Evolutionary conservation across 2,329 filamentous ascomycete species (phyloP).

Genomic region (Fusarium chaquense): DNA sequence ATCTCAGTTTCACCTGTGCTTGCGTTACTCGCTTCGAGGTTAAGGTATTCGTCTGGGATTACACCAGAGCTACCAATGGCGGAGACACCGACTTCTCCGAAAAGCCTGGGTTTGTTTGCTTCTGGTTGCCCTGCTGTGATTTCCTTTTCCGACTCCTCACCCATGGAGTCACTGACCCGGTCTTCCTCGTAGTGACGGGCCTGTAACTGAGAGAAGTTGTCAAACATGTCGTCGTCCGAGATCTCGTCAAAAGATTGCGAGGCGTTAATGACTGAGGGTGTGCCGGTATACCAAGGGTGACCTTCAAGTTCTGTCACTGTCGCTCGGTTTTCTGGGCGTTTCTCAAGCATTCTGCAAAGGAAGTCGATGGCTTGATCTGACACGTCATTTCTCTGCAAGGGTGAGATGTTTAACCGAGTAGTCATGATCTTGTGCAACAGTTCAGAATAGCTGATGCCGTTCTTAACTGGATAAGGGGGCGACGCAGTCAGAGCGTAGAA

Average conservation of each 20-base stretch:
- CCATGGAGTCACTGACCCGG: constrained; percentile 57
- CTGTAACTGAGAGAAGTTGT: constrained; percentile 70
- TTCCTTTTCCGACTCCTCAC: constrained; percentile 83
- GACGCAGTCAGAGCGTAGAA: constrained; percentile 85
- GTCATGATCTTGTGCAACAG: constrained; percentile 91
- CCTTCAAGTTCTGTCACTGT: constrained; percentile 76
- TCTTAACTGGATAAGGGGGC: constrained; percentile 84
- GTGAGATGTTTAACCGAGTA: constrained; percentile 72
- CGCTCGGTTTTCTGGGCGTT: constrained; percentile 81
- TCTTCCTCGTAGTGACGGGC: constrained; percentile 52
- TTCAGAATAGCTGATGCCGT: constrained; percentile 80
- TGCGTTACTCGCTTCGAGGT: constrained; percentile 59
- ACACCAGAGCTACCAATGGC: constrained; percentile 66
- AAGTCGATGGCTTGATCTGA: constrained; percentile 79
- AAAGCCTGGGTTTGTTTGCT: constrained; percentile 58
- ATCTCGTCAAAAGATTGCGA: constrained; percentile 71
- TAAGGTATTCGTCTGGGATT: constrained; percentile 62
- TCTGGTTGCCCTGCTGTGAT: constrained; percentile 75
- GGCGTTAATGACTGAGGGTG: constrained; percentile 48
- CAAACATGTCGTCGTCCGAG: constrained; percentile 69
- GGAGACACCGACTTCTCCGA: constrained; percentile 67
- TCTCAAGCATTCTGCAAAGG: constrained; percentile 81
- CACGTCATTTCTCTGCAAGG: constrained; percentile 69
- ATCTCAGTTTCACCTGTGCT: constrained; percentile 57
- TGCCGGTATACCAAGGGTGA: constrained; percentile 77